These are phyloP conservation scores for Yamagishiella unicocca DNA, from an alignment of 139 green algal genomes.

Conservation along the genomic window DNA sequence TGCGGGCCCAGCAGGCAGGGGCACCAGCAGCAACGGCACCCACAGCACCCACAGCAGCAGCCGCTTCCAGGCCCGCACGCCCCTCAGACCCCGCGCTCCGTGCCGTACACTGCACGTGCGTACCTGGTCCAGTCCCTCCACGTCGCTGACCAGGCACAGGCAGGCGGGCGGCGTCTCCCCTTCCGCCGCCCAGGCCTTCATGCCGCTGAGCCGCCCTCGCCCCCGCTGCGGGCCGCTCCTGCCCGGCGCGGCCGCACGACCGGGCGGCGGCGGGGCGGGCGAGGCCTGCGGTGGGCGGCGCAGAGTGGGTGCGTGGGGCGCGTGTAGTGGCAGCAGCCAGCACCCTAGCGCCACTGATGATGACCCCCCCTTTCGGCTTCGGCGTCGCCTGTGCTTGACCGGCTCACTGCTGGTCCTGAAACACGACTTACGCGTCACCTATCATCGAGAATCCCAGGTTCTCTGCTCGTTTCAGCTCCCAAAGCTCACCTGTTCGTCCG, in stretches of 20 bases:
- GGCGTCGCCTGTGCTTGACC: background rate
- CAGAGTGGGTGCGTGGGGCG: too few relatives aligned
- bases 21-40: background rate
- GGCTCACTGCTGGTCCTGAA: background rate
- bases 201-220: background rate
- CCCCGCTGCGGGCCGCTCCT: background rate
- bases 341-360: too few relatives aligned
- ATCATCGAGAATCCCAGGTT: too few relatives aligned
- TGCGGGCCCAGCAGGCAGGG: background rate
- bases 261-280: too few relatives aligned
- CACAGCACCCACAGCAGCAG: background rate
- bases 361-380: background rate
- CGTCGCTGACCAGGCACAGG: slow-evolving; percentile 13
- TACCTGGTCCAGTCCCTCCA: slow-evolving; percentile 17
- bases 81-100: background rate
- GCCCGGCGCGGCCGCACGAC: too few relatives aligned
- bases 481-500: background rate
- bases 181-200: background rate
- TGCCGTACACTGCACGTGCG: background rate
- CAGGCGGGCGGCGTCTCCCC: background rate
- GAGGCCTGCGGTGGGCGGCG: too few relatives aligned
- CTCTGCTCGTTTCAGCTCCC: too few relatives aligned
- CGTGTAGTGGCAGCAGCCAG: too few relatives aligned
- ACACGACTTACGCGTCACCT: background rate
- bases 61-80: too few relatives aligned